Base-by-base conservation (phyloP, 805 yeast genomes). In the Jamesozyma rosinii region DNA sequence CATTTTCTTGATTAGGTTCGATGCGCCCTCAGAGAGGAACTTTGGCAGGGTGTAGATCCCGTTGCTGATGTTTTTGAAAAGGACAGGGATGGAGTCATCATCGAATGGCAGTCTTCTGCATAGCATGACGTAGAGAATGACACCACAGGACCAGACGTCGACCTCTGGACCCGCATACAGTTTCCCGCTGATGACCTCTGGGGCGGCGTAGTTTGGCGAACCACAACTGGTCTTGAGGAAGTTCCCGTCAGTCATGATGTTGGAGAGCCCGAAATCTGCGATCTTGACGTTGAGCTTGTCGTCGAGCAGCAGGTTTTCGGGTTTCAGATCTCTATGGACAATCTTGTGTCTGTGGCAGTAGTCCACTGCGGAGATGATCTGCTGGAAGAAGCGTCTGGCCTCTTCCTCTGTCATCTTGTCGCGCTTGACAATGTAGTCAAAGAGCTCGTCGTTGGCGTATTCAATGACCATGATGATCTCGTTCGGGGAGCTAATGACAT, bases 61-160 rank as follows among this genome's bases (percentile, higher is more conserved):
- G 58, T 86, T 84, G 57, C 87, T 78, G 58, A 89, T 90, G 57
- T 88, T 87, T 63, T 88, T 88, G 71, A 90, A 89, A 49, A 89
- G 70, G 1, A 92, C 94, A 6, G 97, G 97, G 43, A 89, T 90
- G 60, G 87, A 83, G 59, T 89, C 97, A 64, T 89, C 97, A 65
- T 89, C 97, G 62, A 89, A 89, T 13, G 97, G 97, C 54, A 89
- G 72, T 54, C 97, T 72, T 33, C 97, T 96, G 65, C 96, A 89
- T 41, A 90, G 71, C 97, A 89, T 89, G 42, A 89, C 97, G 54
- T 89, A 90, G 43, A 89, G 69, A 38, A 90, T 88, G 33, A 90
- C 97, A 55, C 97, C 97, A 58, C 95, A 84, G 0, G 95, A 83
- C 97, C 97, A 89, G 43, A 89, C 96, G 63, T 89, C 97, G 38